Conservation (phyloP, 768 basidiomycete species). For the Rhodotorula babjevae region DNA sequence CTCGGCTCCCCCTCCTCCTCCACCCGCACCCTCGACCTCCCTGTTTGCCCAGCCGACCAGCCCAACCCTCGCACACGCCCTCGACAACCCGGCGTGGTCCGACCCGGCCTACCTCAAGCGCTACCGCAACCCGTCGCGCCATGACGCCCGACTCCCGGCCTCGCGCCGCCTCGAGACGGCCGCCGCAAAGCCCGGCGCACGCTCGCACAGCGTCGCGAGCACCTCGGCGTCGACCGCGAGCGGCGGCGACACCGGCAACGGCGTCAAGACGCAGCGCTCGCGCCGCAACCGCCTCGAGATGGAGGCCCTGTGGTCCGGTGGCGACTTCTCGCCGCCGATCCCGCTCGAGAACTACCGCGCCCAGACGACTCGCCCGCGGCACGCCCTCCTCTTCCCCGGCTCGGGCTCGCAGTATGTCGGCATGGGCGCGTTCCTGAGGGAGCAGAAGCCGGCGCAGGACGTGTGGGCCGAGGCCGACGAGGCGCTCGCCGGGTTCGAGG, state of each 20-base stretch:
- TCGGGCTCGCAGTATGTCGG: conserved; percentile 41
- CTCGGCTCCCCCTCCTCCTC: background rate
- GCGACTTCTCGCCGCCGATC: conserved; percentile 30
- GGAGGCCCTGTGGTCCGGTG: conserved; percentile 36
- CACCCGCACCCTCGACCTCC: background rate
- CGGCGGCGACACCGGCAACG: background rate
- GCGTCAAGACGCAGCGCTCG: conserved; percentile 7
- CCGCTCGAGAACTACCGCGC: conserved; percentile 29
- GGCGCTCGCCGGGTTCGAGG: conserved; percentile 40
- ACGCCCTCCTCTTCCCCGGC: conserved; percentile 43
- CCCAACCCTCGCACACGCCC: background rate
- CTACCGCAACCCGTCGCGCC: conserved; percentile 21
- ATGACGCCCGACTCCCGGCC: conserved; percentile 26
- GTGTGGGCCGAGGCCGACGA: conserved; percentile 44
- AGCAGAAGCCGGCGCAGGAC: conserved; percentile 27
- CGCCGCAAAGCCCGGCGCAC: background rate
- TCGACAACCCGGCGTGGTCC: conserved; percentile 24
- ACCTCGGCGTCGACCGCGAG: background rate
- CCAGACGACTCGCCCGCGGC: conserved; percentile 19
- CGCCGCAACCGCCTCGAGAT: conserved; percentile 34
- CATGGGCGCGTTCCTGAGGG: conserved; percentile 34
- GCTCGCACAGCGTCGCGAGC: background rate
- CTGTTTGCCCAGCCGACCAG: conserved; percentile 5
- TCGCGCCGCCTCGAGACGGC: background rate
- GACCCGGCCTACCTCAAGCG: conserved; percentile 31